Conservation (phyloP, 176 grass and related monocot genomes). For the Oryza glumipatula region DNA sequence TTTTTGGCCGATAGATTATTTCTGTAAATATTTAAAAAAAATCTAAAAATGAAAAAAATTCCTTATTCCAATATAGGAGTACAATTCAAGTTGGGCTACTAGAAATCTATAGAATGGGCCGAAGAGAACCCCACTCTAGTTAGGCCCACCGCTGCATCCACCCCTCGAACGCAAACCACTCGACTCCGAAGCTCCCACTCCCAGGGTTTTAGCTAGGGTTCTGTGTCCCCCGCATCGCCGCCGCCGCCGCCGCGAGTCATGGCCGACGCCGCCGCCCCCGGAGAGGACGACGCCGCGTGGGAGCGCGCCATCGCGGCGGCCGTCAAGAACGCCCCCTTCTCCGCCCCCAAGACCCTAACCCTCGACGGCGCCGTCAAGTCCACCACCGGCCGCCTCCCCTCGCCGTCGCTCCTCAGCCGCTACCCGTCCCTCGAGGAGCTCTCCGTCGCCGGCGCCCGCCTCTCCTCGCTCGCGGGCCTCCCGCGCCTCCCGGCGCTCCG, state of each 20-base stretch:
- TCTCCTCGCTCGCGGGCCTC: slow-evolving; percentile 55
- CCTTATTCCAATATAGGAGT: too few species aligned
- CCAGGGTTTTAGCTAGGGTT: slow-evolving; percentile 64
- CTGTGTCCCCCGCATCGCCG: not conserved
- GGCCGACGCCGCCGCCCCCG: slow-evolving; percentile 13
- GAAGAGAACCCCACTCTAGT: not conserved
- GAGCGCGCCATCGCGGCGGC: slow-evolving; percentile 56
- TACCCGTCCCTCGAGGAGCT: slow-evolving; percentile 54
- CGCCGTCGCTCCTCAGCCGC: slow-evolving; percentile 48
- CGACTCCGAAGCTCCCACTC: not conserved
- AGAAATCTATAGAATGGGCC: too few species aligned
- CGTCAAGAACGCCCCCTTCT: slow-evolving; percentile 27
- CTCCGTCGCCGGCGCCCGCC: slow-evolving; percentile 58
- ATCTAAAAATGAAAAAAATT: too few species aligned
- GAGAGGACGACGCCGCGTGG: slow-evolving; percentile 52
- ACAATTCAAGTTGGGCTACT: too few species aligned
- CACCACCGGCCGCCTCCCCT: slow-evolving; percentile 56
- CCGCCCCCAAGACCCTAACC: slow-evolving; percentile 51
- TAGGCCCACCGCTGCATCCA: not conserved
- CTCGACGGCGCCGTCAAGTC: slow-evolving; percentile 73
- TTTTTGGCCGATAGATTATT: too few species aligned
- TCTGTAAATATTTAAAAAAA: too few species aligned
- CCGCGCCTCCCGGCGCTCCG: slow-evolving; percentile 65
- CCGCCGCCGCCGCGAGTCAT: slow-evolving; percentile 19
- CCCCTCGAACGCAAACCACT: not conserved